Base-by-base conservation (phyloP, 305 asterid species). In the Fraxinus baroniana region DNA sequence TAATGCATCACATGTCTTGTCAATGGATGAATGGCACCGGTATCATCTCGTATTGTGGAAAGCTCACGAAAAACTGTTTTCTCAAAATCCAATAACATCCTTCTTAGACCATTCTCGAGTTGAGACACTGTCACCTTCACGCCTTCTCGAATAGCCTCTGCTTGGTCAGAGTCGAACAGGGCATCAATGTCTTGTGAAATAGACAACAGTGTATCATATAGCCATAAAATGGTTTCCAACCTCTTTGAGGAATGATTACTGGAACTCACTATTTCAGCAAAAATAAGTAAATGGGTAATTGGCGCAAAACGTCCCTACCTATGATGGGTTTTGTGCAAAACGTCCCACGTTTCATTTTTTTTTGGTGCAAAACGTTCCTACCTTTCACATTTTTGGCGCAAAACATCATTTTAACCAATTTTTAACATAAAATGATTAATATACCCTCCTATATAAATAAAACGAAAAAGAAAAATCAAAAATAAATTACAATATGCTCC, bases 11-110 rank as follows among this genome's bases (percentile, higher is more conserved):
- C 94, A 7, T 80, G 35, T 1, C 24, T 49, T 0, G 95, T 86
- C 15, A 85, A 79, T 1, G 24, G 78, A 74, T 77, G 87, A 39
- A 91, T 81, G 6, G 36, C 87, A 2, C 92, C 90, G 8, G 82
- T 37, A 2, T 84, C 86, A 22, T 84, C 86, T 0, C 22, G 13
- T 62, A 39, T 49, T 1, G 12, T 26, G 0, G 57, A 55, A 5
- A 66, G 18, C n/a, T 86, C 95, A 32, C 32, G 18, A 10, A 86
- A 84, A 20, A 91, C 86, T 2, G 28, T 60, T 2, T 78, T 66
- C 75, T 83, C 85, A 9, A 93, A 86, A 74, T 86, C 92, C 18
- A 62, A 6, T 44, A 90, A 35, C 92, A 90, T 90, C 33, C 91
- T 85, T 30, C 17, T 44, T 0, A 84, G 87, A 44, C 88, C 90